A percentile compares a stretch with the other conserved stretches of the same genome.
phyloP scores from a whole-genome alignment of 441 rosid genomes.

The Arabidopsis lyrata region DNA sequence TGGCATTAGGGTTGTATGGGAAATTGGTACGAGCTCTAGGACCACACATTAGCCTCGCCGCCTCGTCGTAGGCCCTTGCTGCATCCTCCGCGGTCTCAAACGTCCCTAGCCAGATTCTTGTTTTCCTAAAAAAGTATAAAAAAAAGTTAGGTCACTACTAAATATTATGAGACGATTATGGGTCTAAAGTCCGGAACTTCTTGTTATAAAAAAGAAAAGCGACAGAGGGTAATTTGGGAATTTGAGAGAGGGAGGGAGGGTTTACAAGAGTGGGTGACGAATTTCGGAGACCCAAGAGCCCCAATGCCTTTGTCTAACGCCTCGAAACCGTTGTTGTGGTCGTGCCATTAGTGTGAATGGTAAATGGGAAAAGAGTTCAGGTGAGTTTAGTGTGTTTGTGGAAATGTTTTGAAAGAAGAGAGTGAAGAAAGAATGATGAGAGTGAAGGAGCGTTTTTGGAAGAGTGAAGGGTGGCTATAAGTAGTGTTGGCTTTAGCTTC shows the following conservation, averaged over 20 bases:
- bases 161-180: too few species aligned
- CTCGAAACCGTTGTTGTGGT: constrained; percentile 91
- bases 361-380: constrained; percentile 20
- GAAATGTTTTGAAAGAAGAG: constrained; percentile 48
- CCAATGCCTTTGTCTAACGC: constrained; percentile 99
- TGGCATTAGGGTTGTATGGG: constrained; percentile 77
- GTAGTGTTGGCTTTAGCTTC: constrained; percentile 48
- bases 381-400: constrained; percentile 46
- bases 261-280: constrained; percentile 94
- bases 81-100: constrained; percentile 98
- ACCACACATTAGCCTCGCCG: constrained; percentile 97
- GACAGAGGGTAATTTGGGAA: constrained; percentile 2
- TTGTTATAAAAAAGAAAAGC: background rate
- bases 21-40: constrained; percentile 92
- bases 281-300: constrained; percentile 99
- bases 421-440: constrained; percentile 20
- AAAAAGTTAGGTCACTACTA: too few species aligned
- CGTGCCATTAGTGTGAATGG: constrained; percentile 62
- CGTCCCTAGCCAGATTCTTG: constrained; percentile 96
- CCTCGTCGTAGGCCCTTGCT: constrained; percentile 94
- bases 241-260: background rate
- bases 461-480: constrained; percentile 54
- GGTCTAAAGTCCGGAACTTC: background rate
- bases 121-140: constrained; percentile 62
- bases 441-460: constrained; percentile 41